Conservation (phyloP, 495 filamentous ascomycete genomes). For the Podospora fimiseda region DNA sequence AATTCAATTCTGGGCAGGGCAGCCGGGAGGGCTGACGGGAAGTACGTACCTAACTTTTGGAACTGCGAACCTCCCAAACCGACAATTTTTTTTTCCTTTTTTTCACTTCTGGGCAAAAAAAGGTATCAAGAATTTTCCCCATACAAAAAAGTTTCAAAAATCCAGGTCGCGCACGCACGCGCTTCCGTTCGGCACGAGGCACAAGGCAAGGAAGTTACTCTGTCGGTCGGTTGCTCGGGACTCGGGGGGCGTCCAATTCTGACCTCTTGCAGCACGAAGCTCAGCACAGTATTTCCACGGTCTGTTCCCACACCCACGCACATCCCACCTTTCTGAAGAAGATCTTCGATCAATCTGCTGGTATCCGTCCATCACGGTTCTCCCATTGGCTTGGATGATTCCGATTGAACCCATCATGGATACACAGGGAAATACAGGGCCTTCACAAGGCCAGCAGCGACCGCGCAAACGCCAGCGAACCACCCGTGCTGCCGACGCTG, state of each 20-base stretch:
- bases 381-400: constrained; percentile 10
- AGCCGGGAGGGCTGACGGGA: not conserved
- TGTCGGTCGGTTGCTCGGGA: not conserved
- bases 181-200: not conserved
- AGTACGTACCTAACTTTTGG: not conserved
- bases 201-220: not conserved
- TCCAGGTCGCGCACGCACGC: not conserved
- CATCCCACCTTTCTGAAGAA: not conserved
- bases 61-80: not conserved
- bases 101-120: too few species aligned
- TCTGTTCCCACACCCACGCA: not conserved
- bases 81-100: too few species aligned
- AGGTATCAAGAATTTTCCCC: too few species aligned
- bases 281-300: constrained; percentile 6
- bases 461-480: constrained; percentile 23
- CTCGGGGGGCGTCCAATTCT: not conserved
- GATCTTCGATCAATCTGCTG: not conserved
- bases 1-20: not conserved
- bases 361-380: not conserved
- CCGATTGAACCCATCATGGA: constrained; percentile 18
- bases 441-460: constrained; percentile 24
- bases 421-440: constrained; percentile 11
- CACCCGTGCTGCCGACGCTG: constrained; percentile 21
- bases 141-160: not conserved
- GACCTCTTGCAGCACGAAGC: not conserved